A percentile compares a stretch with the other conserved stretches of the same genome.
Evolutionary conservation across 495 filamentous ascomycete genomes (phyloP).

Genomic region (Corynascus novoguineensis): DNA sequence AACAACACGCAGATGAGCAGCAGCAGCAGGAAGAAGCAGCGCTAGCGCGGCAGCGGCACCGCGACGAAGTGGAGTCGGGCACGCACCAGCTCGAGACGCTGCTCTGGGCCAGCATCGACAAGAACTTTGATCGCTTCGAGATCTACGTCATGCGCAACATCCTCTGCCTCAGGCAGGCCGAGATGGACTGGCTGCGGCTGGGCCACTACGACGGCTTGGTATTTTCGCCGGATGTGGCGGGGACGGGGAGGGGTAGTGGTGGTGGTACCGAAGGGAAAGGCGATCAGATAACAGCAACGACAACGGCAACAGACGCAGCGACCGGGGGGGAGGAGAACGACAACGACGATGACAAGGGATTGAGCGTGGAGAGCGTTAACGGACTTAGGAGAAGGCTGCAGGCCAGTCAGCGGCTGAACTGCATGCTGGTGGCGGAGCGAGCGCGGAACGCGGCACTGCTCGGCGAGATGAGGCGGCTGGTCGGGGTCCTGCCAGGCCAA

Average conservation of each 20-base stretch:
- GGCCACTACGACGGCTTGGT: constrained; percentile 70
- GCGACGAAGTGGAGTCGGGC: constrained; percentile 80
- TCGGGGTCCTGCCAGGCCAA: constrained; percentile 26
- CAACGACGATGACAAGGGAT: constrained; percentile 13
- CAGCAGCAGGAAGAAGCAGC: constrained; percentile 35
- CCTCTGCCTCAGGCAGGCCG: constrained; percentile 62
- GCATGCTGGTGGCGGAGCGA: constrained; percentile 65
- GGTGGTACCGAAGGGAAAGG: neutral
- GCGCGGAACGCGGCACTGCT: constrained; percentile 72
- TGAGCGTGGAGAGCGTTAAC: constrained; percentile 39
- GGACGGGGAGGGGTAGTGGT: neutral
- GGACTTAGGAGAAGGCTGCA: constrained; percentile 68
- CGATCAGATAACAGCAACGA: no score
- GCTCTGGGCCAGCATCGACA: constrained; percentile 90
- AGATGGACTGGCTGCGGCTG: constrained; percentile 71
- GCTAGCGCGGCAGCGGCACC: constrained; percentile 35
- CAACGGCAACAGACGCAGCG: no score
- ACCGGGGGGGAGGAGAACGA: constrained; percentile 1
- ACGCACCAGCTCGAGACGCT: constrained; percentile 90
- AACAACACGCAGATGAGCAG: constrained; percentile 19
- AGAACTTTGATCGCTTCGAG: constrained; percentile 95
- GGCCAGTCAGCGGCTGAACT: constrained; percentile 75
- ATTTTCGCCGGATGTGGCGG: constrained; percentile 9
- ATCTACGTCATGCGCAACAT: constrained; percentile 88
- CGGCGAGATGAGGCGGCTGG: constrained; percentile 55